A percentile compares a stretch with the other conserved stretches of the same genome.
Evolutionary conservation across 1,284 basidiomycete genomes (phyloP).

Genomic region (Sporisorium iseilematis-ciliati): DNA sequence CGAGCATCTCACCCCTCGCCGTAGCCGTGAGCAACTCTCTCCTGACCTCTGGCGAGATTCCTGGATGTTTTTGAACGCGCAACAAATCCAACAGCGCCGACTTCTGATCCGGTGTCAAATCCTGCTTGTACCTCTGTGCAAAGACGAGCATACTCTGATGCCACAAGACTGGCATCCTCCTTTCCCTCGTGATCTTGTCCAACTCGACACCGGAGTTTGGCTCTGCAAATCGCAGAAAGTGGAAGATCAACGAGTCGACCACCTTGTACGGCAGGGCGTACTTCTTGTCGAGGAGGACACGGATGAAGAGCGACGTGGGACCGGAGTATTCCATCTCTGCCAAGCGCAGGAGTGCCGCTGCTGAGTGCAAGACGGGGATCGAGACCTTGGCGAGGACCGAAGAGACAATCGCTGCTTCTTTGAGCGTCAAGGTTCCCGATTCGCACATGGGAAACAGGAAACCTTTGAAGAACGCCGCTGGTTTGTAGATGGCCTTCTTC

Average conservation of each 20-base stretch:
- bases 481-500: slow-evolving; percentile 93
- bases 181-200: slow-evolving; percentile 54
- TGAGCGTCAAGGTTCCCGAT: slow-evolving; percentile 81
- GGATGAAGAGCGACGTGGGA: slow-evolving; percentile 95
- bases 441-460: slow-evolving; percentile 95
- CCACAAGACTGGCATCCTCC: slow-evolving; percentile 86
- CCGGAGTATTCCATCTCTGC: slow-evolving; percentile 96
- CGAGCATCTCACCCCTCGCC: slow-evolving; percentile 72
- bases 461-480: slow-evolving; percentile 98
- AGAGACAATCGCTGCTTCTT: slow-evolving; percentile 94
- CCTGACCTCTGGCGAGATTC: slow-evolving; percentile 90
- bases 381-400: slow-evolving; percentile 92
- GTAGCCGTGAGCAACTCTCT: slow-evolving; percentile 77
- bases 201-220: slow-evolving; percentile 65
- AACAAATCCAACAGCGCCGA: slow-evolving; percentile 95
- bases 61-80: slow-evolving; percentile 85
- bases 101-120: slow-evolving; percentile 96
- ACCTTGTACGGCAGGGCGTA: slow-evolving; percentile 98
- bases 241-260: slow-evolving; percentile 95
- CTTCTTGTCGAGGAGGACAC: slow-evolving; percentile 97
- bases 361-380: slow-evolving; percentile 94
- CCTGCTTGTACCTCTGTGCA: slow-evolving; percentile 95
- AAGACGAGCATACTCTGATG: slow-evolving; percentile 97
- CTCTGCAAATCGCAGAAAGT: slow-evolving; percentile 90
- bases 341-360: slow-evolving; percentile 91